Percentiles rank a stretch among this genome's conserved stretches.
phyloP scores from a whole-genome alignment of 2,329 filamentous ascomycete species.

The Whalleya microplaca region DNA sequence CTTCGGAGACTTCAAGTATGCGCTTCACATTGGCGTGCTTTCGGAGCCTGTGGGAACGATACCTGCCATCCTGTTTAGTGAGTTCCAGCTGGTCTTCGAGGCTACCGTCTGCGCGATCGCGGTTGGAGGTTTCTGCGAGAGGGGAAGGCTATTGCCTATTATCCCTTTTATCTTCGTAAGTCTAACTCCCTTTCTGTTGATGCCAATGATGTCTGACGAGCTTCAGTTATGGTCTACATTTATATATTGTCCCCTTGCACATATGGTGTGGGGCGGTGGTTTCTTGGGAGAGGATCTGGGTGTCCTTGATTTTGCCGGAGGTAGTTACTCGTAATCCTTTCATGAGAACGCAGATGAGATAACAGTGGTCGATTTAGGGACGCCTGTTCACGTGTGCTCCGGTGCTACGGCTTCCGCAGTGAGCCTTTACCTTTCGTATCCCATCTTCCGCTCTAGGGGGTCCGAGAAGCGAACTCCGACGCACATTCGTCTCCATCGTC shows the following conservation, averaged over 20 bases:
- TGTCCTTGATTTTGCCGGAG: constrained; percentile 50
- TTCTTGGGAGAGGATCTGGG: constrained; percentile 48
- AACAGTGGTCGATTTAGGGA: constrained; percentile 32
- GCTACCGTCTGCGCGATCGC: constrained; percentile 56
- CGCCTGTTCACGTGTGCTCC: constrained; percentile 46
- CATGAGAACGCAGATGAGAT: no score
- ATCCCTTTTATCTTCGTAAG: constrained; percentile 51
- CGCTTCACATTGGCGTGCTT: constrained; percentile 50
- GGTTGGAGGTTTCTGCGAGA: constrained; percentile 52
- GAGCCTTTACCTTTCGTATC: constrained; percentile 54
- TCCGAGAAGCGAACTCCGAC: constrained; percentile 48
- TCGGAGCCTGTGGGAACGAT: constrained; percentile 53
- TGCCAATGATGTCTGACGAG: no score
- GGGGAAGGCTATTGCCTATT: constrained; percentile 49
- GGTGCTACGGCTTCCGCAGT: constrained; percentile 47
- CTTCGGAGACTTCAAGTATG: constrained; percentile 49
- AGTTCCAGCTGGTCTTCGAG: constrained; percentile 54
- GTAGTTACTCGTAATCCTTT: constrained; percentile 7
- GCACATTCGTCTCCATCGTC: constrained; percentile 50
- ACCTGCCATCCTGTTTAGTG: constrained; percentile 53
- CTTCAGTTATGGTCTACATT: constrained; percentile 51
- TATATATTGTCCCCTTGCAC: constrained; percentile 50
- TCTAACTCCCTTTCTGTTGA: background rate
- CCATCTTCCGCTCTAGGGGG: constrained; percentile 49
- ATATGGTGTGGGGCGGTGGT: constrained; percentile 52